A percentile compares a stretch with the other conserved stretches of the same genome.
Evolutionary conservation across 805 yeast genomes (phyloP).

Genomic region (Candida sphagnicola): DNA sequence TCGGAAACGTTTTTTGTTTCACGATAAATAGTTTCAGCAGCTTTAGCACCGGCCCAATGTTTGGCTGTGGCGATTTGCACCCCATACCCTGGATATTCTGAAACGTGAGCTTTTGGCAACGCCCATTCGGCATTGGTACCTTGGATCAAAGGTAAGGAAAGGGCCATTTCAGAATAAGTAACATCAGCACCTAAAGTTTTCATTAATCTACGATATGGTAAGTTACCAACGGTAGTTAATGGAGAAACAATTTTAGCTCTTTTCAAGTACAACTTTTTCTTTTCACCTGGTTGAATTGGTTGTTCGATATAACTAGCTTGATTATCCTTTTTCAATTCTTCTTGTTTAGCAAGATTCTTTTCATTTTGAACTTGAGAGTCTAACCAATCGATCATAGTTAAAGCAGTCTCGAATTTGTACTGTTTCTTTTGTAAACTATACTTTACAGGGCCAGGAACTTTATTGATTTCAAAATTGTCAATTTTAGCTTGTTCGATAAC

Average conservation of each 20-base stretch:
- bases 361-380: conserved; percentile 54
- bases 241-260: conserved; percentile 90
- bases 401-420: conserved; percentile 55
- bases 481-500: conserved; percentile 26
- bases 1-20: conserved; percentile 67
- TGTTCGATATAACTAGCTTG: conserved; percentile 66
- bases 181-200: conserved; percentile 85
- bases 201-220: conserved; percentile 94
- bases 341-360: conserved; percentile 31
- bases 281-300: conserved; percentile 74
- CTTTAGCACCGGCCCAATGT: conserved; percentile 91
- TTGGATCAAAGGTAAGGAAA: conserved; percentile 77
- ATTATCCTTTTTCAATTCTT: conserved; percentile 28
- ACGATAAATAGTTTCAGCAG: conserved; percentile 72
- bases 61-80: conserved; percentile 90
- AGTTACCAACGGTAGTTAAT: conserved; percentile 93
- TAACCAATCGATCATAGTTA: conserved; percentile 55
- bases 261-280: conserved; percentile 63
- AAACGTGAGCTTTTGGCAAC: conserved; percentile 77
- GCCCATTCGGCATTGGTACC: conserved; percentile 98
- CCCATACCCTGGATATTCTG: conserved; percentile 86
- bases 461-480: conserved; percentile 59
- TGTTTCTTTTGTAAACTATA: conserved; percentile 55
- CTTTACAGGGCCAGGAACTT: conserved; percentile 46
- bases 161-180: conserved; percentile 95